Percentiles rank a stretch among this genome's conserved stretches.
Conservation (phyloP, 148 eudicot species). For the Amaranthus cruentus region DNA sequence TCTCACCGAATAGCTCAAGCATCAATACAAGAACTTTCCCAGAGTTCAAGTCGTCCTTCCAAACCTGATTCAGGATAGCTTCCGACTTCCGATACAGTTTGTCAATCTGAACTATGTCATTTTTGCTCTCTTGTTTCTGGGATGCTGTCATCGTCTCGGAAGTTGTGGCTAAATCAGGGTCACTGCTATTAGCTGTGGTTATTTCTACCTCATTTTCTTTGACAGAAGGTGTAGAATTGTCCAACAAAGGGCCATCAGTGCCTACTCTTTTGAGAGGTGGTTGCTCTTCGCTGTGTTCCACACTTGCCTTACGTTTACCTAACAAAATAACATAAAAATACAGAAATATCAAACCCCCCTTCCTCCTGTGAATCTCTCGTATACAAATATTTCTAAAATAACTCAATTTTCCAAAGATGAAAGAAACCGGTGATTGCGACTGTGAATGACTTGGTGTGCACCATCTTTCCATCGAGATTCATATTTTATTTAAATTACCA, state of each 20-base stretch:
- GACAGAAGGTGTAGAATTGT: slow-evolving; percentile 29
- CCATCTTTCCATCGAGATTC: background rate
- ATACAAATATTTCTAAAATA: background rate
- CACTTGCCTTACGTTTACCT: slow-evolving; percentile 53
- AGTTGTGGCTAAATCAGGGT: slow-evolving; percentile 30
- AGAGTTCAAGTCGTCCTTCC: slow-evolving; percentile 70
- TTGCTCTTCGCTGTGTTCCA: slow-evolving; percentile 43
- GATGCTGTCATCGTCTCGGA: slow-evolving; percentile 16
- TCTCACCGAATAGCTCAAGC: slow-evolving; percentile 55
- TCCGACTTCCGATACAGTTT: slow-evolving; percentile 26
- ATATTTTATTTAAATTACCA: background rate
- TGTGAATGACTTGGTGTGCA: background rate
- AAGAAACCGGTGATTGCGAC: too few species aligned
- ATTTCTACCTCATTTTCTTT: slow-evolving; percentile 17
- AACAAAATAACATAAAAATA: slow-evolving; percentile 13
- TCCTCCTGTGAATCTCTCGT: background rate
- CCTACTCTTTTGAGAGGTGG: slow-evolving; percentile 41
- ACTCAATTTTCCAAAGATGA: too few species aligned
- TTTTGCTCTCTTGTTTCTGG: slow-evolving; percentile 12
- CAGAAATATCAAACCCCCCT: background rate
- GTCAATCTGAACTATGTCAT: slow-evolving; percentile 17
- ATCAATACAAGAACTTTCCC: slow-evolving; percentile 49
- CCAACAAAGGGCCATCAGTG: slow-evolving; percentile 39
- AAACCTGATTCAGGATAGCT: slow-evolving; percentile 48
- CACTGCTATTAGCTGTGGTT: slow-evolving; percentile 18